Evolutionary conservation across 1,139 yeast species (phyloP).

Genomic region (Hemisphaericaspora xylofermentans): DNA sequence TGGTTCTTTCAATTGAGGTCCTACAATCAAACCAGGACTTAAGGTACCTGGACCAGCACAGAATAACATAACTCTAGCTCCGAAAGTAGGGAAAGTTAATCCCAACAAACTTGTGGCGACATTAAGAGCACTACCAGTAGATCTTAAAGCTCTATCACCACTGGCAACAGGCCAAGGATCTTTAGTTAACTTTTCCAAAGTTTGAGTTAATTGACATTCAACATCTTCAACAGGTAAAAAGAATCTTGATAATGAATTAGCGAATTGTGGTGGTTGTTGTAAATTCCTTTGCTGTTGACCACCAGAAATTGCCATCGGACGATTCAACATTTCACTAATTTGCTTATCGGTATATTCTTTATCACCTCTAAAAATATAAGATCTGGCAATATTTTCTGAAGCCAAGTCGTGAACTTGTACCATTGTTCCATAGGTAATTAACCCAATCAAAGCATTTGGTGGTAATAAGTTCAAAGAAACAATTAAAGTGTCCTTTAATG

Average conservation of each 20-base stretch:
- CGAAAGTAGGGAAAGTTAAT: conserved; percentile 82
- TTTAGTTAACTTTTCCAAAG: conserved; percentile 72
- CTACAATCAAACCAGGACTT: conserved; percentile 93
- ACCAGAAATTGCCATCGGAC: conserved; percentile 36
- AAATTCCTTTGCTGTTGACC: conserved; percentile 20
- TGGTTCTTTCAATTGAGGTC: conserved; percentile 89
- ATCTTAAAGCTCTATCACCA: conserved; percentile 86
- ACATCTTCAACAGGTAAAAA: conserved; percentile 83
- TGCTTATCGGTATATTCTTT: conserved; percentile 80
- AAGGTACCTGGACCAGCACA: conserved; percentile 96
- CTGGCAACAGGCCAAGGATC: conserved; percentile 94
- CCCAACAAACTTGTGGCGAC: conserved; percentile 84
- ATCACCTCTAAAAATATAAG: conserved; percentile 90
- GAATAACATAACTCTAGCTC: conserved; percentile 87
- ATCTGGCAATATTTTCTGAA: conserved; percentile 71
- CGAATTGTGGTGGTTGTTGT: conserved; percentile 19
- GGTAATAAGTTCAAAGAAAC: conserved; percentile 84
- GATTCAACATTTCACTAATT: conserved; percentile 70
- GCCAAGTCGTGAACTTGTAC: conserved; percentile 93
- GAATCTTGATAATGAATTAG: conserved; percentile 66
- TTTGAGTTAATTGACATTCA: conserved; percentile 80
- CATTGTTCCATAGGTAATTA: conserved; percentile 92
- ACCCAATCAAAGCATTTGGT: conserved; percentile 88
- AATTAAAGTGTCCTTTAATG: conserved; percentile 83
- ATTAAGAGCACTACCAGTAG: conserved; percentile 90